A percentile compares a stretch with the other conserved stretches of the same genome.
These are phyloP conservation scores for Acacia acuminata DNA, from an alignment of 306 rosid genomes.

Conservation along the genomic window DNA sequence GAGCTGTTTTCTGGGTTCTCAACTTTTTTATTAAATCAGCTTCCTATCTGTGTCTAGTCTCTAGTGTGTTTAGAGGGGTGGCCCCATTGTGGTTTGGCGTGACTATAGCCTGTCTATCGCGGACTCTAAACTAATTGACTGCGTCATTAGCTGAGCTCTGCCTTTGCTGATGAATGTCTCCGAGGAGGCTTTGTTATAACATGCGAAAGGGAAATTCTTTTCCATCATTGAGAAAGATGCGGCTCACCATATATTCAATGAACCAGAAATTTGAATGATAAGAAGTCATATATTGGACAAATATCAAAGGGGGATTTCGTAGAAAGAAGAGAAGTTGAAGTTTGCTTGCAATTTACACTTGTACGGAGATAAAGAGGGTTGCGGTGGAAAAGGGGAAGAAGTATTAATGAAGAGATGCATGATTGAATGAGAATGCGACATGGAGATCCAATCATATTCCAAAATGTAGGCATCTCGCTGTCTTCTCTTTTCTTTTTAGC, in stretches of 20 bases:
- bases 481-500: not conserved
- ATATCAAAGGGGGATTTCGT: not conserved
- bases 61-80: not conserved
- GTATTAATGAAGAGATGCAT: not conserved
- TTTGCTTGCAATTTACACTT: not conserved
- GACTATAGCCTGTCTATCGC: not conserved
- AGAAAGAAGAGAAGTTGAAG: not conserved
- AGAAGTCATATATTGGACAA: too few species aligned
- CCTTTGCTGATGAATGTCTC: not conserved
- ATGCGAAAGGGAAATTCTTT: not conserved
- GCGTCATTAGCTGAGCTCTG: not conserved
- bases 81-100: not conserved
- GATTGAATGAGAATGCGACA: not conserved
- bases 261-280: not conserved
- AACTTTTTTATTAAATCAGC: not conserved
- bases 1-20: not conserved
- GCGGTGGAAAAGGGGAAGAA: not conserved
- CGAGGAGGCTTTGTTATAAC: not conserved
- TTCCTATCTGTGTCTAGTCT: not conserved
- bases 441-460: slow-evolving; percentile 3
- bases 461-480: not conserved
- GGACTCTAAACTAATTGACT: not conserved
- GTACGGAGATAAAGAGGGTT: not conserved
- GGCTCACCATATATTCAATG: not conserved
- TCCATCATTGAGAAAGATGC: not conserved